Percentiles rank a stretch among this genome's conserved stretches.
Conservation (phyloP, 495 filamentous ascomycete genomes). For the Mytilinidion resinicola region DNA sequence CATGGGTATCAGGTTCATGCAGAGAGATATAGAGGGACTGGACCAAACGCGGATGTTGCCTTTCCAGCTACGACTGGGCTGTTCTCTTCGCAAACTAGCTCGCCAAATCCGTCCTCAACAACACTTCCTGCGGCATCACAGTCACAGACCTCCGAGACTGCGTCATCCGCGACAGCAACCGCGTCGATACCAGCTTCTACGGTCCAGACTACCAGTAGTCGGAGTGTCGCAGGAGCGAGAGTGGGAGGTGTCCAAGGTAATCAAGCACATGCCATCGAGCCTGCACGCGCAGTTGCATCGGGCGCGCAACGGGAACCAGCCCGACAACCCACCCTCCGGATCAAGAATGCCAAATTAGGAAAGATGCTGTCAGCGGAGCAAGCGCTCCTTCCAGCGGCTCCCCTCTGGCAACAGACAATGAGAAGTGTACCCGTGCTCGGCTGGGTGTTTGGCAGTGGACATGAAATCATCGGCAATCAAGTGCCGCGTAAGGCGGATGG, state of each 20-base stretch:
- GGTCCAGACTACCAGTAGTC: conserved; percentile 25
- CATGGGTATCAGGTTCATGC: conserved; percentile 71
- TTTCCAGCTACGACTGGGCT: conserved; percentile 39
- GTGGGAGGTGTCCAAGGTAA: background rate
- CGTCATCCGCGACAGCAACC: conserved; percentile 18
- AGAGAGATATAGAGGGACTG: conserved; percentile 65
- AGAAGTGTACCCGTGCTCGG: conserved; percentile 26
- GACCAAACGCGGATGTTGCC: conserved; percentile 59
- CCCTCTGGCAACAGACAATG: conserved; percentile 31
- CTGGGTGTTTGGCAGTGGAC: conserved; percentile 38
- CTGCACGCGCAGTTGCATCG: conserved; percentile 2
- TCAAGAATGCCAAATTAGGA: conserved; percentile 29
- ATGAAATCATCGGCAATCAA: conserved; percentile 72
- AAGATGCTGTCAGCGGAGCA: conserved; percentile 30
- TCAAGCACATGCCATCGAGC: background rate
- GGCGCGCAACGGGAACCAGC: background rate
- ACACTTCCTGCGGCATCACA: conserved; percentile 11
- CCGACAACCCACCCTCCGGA: conserved; percentile 16
- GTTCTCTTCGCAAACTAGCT: conserved; percentile 17
- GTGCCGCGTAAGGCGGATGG: conserved; percentile 72
- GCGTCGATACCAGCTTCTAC: conserved; percentile 14
- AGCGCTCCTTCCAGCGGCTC: conserved; percentile 34
- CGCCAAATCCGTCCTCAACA: conserved; percentile 19
- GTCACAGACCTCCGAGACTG: conserved; percentile 13
- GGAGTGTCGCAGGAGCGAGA: conserved; percentile 14